phyloP scores from a whole-genome alignment of 306 rosid genomes.

The Cicer pinnatifidum region DNA sequence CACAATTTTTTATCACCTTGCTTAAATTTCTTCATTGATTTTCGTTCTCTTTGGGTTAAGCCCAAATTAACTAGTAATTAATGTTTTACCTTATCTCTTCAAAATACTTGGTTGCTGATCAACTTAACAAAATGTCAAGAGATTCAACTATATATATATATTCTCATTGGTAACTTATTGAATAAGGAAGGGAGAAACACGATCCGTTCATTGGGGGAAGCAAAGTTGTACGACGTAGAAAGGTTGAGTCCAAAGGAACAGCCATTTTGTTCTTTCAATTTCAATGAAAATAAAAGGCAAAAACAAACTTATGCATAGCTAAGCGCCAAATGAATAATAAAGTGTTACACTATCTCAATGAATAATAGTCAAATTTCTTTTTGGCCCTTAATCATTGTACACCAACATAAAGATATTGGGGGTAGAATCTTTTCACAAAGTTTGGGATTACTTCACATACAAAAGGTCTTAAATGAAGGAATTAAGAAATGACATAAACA shows the following conservation, averaged over 20 bases:
- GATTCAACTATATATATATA: constrained; percentile 1
- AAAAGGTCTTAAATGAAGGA: constrained; percentile 40
- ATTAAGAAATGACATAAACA: constrained; percentile 38
- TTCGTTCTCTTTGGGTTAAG: constrained; percentile 30
- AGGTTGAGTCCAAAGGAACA: constrained; percentile 34
- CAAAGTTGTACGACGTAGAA: constrained; percentile 33
- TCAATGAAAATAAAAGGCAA: constrained; percentile 38
- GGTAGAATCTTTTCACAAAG: constrained; percentile 48
- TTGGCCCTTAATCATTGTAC: constrained; percentile 54
- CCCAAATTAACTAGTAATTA: constrained; percentile 28
- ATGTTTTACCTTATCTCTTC: constrained; percentile 10
- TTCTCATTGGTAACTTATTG: constrained; percentile 37
- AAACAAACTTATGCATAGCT: constrained; percentile 40
- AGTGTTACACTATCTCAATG: constrained; percentile 27
- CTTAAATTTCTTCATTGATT: constrained; percentile 42
- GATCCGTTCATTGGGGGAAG: constrained; percentile 62
- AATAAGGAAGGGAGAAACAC: constrained; percentile 47
- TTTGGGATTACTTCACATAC: constrained; percentile 27
- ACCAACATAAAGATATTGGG: constrained; percentile 50
- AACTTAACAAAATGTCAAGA: constrained; percentile 43
- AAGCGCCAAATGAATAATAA: constrained; percentile 42
- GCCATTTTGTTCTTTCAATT: constrained; percentile 32
- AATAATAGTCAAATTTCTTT: constrained; percentile 50
- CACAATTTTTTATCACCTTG: constrained; percentile 30
- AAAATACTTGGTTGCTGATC: constrained; percentile 46